Evolutionary conservation across 2,329 filamentous ascomycete genomes (phyloP).

Genomic region (Fusarium tjaetaba): DNA sequence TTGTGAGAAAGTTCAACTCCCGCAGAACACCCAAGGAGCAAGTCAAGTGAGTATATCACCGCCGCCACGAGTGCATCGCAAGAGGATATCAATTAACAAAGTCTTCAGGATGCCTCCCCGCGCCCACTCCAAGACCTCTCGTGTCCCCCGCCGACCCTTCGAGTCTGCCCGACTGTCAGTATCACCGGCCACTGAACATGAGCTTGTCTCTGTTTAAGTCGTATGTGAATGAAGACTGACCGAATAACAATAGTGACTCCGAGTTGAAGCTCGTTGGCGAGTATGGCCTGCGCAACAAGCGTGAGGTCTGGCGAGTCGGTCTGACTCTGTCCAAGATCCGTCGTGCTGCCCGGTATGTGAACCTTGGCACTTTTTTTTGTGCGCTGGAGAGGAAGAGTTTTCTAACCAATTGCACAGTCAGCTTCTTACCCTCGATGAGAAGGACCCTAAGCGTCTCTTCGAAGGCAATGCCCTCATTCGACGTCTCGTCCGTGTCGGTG

Average conservation of each 20-base stretch:
- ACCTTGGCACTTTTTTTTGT: background rate
- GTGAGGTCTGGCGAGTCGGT: slow-evolving; percentile 99
- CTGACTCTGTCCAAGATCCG: slow-evolving; percentile 99
- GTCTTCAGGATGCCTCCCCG: slow-evolving; percentile 53
- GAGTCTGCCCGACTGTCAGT: slow-evolving; percentile 99
- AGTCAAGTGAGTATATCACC: slow-evolving; percentile 51
- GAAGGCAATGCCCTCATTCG: slow-evolving; percentile 99
- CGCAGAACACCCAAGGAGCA: slow-evolving; percentile 51
- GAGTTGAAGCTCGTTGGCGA: slow-evolving; percentile 99
- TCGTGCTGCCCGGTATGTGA: slow-evolving; percentile 95
- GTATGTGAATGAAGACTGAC: slow-evolving; percentile 81
- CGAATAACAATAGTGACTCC: slow-evolving; percentile 80
- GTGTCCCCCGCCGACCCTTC: slow-evolving; percentile 97
- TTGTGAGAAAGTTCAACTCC: slow-evolving; percentile 47
- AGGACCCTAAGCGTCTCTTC: slow-evolving; percentile 99
- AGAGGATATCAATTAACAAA: slow-evolving; percentile 43
- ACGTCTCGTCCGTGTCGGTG: slow-evolving; percentile 99
- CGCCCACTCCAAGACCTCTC: slow-evolving; percentile 99
- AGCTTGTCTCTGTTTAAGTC: slow-evolving; percentile 99
- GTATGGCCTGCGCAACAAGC: slow-evolving; percentile 99
- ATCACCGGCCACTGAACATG: slow-evolving; percentile 93
- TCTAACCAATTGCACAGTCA: slow-evolving; percentile 72
- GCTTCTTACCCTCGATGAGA: slow-evolving; percentile 99
- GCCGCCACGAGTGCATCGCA: slow-evolving; percentile 9
- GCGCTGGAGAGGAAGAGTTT: background rate